Base-by-base conservation (phyloP, 768 basidiomycete species). In the Boletus patriciae region DNA sequence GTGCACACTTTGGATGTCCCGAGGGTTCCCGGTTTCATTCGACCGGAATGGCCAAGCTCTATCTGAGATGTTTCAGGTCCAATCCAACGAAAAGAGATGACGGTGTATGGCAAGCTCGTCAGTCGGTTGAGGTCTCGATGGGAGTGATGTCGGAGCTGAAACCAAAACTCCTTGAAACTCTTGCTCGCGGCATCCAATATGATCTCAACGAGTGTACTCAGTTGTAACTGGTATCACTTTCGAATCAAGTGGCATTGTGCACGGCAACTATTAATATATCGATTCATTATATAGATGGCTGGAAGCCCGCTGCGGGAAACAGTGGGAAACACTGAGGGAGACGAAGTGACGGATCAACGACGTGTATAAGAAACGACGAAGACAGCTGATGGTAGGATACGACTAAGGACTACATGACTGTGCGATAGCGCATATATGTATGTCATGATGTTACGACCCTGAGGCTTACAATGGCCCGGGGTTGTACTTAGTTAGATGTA, bases 51-150 rank as follows among this genome's bases (percentile, higher is more conserved):
- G 34, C 29, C 23, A 71, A 61, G 25, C 51, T 45, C 23, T 69
- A 66, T 43, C 18, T 69, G 9, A 57, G 69, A 31, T 58, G 62
- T n/a, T 70, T 68, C 45, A 56, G 48, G 46, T 64, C 68, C 18
- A 69, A 69, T 37, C 59, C 68, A 13, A 23, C 51, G 31, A 66
- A 63, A 33, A 59, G 62, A 21, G 57, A 58, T 3, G 67, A 68
- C 16, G 60, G 57, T 25, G 50, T 41, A 57, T 62, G 62, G 60
- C 51, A 16, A 15, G 18, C 62, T 34, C 57, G 63, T 38, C 52
- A 56, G 15, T 65, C 61, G 15, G n/a, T 66, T 33, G 66, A 66
- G 13, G 6, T 69, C 29, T 63, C 68, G 13, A 60, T 67, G 52
- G 70, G 67, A 7, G 62, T 62, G 9, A 57, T 45, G 53, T 66